These are phyloP conservation scores for Knoxdaviesia capensis DNA, from an alignment of 2,329 filamentous ascomycete species.

Conservation along the genomic window DNA sequence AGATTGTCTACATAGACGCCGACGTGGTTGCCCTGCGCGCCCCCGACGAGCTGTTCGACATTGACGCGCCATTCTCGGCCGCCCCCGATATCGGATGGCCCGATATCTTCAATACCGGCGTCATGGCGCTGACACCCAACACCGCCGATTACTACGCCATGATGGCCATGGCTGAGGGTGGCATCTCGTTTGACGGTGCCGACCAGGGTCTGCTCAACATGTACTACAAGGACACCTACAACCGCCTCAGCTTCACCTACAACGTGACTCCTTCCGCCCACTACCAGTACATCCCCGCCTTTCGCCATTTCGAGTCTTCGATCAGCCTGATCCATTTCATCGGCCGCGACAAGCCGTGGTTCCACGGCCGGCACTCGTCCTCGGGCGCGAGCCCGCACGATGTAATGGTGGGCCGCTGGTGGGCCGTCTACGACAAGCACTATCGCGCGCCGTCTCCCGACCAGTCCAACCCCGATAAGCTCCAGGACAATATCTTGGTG, in stretches of 20 bases:
- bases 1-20: constrained; percentile 86
- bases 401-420: constrained; percentile 77
- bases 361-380: constrained; percentile 31
- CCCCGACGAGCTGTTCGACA: constrained; percentile 76
- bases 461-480: no score
- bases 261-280: constrained; percentile 93
- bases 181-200: constrained; percentile 89
- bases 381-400: constrained; percentile 21
- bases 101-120: constrained; percentile 92
- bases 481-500: constrained; percentile 8
- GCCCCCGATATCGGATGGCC: constrained; percentile 96
- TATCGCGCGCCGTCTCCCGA: constrained; percentile 29
- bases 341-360: constrained; percentile 79
- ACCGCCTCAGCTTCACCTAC: constrained; percentile 84
- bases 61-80: constrained; percentile 39
- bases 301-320: constrained; percentile 74
- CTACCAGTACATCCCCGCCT: constrained; percentile 94
- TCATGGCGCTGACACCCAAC: constrained; percentile 80
- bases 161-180: constrained; percentile 61
- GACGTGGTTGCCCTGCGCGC: constrained; percentile 82
- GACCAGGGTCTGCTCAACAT: constrained; percentile 93
- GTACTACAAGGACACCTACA: constrained; percentile 68
- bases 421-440: constrained; percentile 82
- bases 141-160: constrained; percentile 76
- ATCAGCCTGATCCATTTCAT: constrained; percentile 94